A percentile compares a stretch with the other conserved stretches of the same genome.
Evolutionary conservation across 2,329 filamentous ascomycete genomes (phyloP).

Genomic region (Lasiodiplodia sp.): DNA sequence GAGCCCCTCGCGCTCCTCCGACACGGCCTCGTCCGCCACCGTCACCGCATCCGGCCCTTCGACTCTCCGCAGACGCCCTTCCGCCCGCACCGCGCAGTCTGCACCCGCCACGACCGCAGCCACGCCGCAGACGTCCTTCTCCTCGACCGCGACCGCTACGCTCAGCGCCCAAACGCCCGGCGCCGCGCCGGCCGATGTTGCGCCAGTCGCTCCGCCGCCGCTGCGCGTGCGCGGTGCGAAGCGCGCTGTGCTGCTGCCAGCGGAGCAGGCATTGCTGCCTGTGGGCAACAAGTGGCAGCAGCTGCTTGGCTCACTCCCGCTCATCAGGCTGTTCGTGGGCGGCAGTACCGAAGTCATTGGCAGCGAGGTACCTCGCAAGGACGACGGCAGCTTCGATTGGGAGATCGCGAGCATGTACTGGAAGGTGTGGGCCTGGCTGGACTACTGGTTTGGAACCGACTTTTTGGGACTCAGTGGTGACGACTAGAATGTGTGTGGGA

Average conservation of each 20-base stretch:
- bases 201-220: slow-evolving; percentile 40
- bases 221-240: slow-evolving; percentile 47
- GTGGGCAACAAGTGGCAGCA: slow-evolving; percentile 51
- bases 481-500: slow-evolving; percentile 37
- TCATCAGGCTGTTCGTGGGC: slow-evolving; percentile 56
- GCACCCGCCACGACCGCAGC: slow-evolving; percentile 37
- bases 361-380: slow-evolving; percentile 74
- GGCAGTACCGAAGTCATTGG: slow-evolving; percentile 70
- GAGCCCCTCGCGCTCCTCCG: slow-evolving; percentile 42
- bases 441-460: slow-evolving; percentile 64
- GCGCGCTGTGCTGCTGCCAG: slow-evolving; percentile 50
- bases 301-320: slow-evolving; percentile 56
- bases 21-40: slow-evolving; percentile 52
- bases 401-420: slow-evolving; percentile 67
- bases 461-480: slow-evolving; percentile 66
- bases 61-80: neutral
- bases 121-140: slow-evolving; percentile 32
- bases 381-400: slow-evolving; percentile 80
- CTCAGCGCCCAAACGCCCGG: slow-evolving; percentile 30
- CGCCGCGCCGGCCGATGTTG: slow-evolving; percentile 4
- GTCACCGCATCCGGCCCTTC: slow-evolving; percentile 37
- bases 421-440: slow-evolving; percentile 65
- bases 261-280: slow-evolving; percentile 57
- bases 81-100: slow-evolving; percentile 33
- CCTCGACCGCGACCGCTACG: slow-evolving; percentile 18